Evolutionary conservation across 768 basidiomycete genomes (phyloP).

Genomic region (Rhodocollybia butyracea): DNA sequence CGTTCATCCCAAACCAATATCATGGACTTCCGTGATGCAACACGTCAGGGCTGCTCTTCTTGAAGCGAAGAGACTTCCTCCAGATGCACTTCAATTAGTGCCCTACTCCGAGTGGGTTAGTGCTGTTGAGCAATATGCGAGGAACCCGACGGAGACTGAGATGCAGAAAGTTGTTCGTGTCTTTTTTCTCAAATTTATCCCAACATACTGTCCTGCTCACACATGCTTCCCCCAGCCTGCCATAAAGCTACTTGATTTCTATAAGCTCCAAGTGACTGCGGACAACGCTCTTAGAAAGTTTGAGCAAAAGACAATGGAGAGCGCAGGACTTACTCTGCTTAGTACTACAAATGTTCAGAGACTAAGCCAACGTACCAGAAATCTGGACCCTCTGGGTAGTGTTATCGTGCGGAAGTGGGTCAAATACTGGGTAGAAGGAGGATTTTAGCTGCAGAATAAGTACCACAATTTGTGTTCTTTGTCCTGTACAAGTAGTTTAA

Average conservation of each 20-base stretch:
- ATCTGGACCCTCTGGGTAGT: background rate
- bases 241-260: constrained; percentile 28
- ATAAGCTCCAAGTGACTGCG: constrained; percentile 16
- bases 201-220: background rate
- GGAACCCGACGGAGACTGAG: constrained; percentile 20
- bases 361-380: background rate
- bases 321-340: constrained; percentile 1
- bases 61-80: constrained; percentile 9
- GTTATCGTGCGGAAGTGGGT: background rate
- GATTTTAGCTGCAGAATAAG: background rate
- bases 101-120: constrained; percentile 27
- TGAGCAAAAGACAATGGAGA: background rate
- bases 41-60: constrained; percentile 18
- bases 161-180: constrained; percentile 29
- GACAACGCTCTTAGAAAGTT: constrained; percentile 14
- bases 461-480: background rate
- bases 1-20: constrained; percentile 32
- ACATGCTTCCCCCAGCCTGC: constrained; percentile 24
- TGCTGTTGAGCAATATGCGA: constrained; percentile 20
- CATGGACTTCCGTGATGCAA: constrained; percentile 26
- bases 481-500: no score
- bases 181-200: background rate
- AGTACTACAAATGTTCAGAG: background rate
- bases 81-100: constrained; percentile 16
- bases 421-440: constrained; percentile 1